These are phyloP conservation scores for Stylosanthes scabra DNA, from an alignment of 331 rosid genomes.

Conservation along the genomic window DNA sequence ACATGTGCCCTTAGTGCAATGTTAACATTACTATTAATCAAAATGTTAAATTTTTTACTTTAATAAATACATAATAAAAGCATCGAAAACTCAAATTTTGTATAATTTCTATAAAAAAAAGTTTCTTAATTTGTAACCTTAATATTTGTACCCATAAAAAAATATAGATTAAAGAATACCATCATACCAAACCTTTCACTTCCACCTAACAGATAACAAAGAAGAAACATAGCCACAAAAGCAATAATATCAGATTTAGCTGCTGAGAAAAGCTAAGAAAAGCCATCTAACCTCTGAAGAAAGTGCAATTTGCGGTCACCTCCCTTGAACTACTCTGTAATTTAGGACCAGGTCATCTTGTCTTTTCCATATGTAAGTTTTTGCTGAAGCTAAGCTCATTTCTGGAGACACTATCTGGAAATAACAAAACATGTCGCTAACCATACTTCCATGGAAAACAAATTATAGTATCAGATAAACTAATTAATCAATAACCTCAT, in stretches of 20 bases:
- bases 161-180: background rate
- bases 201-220: background rate
- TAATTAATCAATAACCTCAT: background rate
- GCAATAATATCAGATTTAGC: conserved; percentile 4
- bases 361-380: conserved; percentile 88
- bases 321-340: conserved; percentile 75
- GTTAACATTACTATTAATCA: no score
- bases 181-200: conserved; percentile 16
- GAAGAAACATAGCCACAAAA: background rate
- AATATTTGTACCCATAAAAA: background rate
- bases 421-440: conserved; percentile 4
- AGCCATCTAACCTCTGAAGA: conserved; percentile 29
- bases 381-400: conserved; percentile 87
- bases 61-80: no score
- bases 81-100: no score
- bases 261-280: conserved; percentile 5
- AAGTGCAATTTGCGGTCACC: conserved; percentile 50
- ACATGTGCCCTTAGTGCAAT: no score
- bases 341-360: conserved; percentile 78
- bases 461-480: background rate
- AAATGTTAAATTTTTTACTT: no score
- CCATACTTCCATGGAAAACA: background rate
- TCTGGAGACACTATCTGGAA: conserved; percentile 76
- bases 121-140: no score
- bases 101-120: no score